These are phyloP conservation scores for Aegilops sharonensis DNA, from an alignment of 176 grass and related monocot species.

Conservation along the genomic window DNA sequence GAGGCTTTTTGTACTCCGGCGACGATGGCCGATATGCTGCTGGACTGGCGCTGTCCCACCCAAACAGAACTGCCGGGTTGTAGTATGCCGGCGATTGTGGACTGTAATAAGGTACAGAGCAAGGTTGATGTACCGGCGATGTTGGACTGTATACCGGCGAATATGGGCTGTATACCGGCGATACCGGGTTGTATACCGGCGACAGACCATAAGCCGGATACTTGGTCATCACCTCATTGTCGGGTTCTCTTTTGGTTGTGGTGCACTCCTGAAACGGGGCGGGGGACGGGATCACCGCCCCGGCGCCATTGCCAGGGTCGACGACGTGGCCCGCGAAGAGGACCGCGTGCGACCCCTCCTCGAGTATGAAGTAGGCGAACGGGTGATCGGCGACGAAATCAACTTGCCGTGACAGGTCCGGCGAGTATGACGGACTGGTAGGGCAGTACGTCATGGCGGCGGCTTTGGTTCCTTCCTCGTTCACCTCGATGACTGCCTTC, in stretches of 20 bases:
- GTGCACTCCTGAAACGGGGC: background rate
- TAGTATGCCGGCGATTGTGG: background rate
- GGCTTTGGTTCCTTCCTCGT: slow-evolving; percentile 15
- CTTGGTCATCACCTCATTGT: too few species aligned
- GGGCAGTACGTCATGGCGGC: background rate
- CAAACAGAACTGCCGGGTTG: background rate
- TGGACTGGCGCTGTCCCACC: background rate
- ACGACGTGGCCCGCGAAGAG: background rate
- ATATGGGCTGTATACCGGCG: background rate
- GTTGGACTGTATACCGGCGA: background rate
- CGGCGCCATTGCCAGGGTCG: background rate
- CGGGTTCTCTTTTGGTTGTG: background rate
- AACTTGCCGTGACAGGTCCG: background rate
- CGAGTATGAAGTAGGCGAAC: slow-evolving; percentile 9
- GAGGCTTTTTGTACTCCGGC: background rate
- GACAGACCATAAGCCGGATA: too few species aligned
- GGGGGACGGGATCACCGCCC: background rate
- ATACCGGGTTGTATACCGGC: too few species aligned
- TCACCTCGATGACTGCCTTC: background rate
- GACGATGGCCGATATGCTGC: background rate
- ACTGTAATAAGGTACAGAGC: background rate
- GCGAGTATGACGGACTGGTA: background rate
- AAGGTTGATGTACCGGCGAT: background rate
- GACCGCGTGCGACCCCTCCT: background rate
- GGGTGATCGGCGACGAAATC: slow-evolving; percentile 9